Percentiles rank a stretch among this genome's conserved stretches.
phyloP scores from a whole-genome alignment of 805 yeast genomes.

The Barnettozyma vustinii region DNA sequence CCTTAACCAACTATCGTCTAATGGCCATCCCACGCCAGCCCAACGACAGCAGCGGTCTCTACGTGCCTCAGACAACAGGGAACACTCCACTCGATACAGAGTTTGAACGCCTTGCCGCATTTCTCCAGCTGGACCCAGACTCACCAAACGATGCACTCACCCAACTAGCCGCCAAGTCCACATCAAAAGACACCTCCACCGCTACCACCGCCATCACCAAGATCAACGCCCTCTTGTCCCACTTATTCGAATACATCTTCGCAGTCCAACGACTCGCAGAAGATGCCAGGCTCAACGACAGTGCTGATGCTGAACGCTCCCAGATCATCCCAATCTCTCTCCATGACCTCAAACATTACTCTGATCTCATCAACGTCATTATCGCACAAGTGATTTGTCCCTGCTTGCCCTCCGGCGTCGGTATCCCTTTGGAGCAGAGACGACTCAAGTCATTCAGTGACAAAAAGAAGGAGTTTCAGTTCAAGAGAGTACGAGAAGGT shows the following conservation, averaged over 20 bases:
- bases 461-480: constrained; percentile 13
- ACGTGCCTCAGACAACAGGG: constrained; percentile 28
- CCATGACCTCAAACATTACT: constrained; percentile 77
- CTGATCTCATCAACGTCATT: constrained; percentile 55
- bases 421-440: constrained; percentile 61
- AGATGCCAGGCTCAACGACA: constrained; percentile 1
- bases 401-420: constrained; percentile 47
- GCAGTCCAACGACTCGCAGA: constrained; percentile 16
- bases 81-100: constrained; percentile 29
- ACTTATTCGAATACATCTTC: constrained; percentile 9
- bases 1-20: not conserved
- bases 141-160: constrained; percentile 9
- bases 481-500: constrained; percentile 12
- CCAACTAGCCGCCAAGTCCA: constrained; percentile 9
- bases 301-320: constrained; percentile 14
- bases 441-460: constrained; percentile 44
- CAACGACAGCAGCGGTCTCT: constrained; percentile 6
- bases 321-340: constrained; percentile 58
- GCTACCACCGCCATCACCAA: not conserved
- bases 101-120: constrained; percentile 22
- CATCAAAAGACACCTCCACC: not conserved
- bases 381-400: constrained; percentile 71
- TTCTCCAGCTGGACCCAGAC: constrained; percentile 19
- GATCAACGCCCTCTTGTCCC: constrained; percentile 1
- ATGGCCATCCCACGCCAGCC: not conserved